Conservation (phyloP, 257 asterid genomes). For the Nicotiana otophora region DNA sequence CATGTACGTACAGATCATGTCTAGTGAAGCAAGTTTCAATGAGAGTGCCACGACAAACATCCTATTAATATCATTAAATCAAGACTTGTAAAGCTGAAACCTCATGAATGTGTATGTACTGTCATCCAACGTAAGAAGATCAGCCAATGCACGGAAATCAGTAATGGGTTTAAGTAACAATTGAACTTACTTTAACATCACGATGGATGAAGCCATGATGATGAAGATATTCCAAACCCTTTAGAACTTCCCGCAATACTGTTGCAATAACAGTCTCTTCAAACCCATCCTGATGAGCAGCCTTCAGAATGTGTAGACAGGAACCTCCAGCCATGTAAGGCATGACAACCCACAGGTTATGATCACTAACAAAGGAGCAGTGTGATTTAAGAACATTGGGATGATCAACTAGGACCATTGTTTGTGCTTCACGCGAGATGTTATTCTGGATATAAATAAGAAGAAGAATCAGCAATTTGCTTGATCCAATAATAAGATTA, state of each 20-base stretch:
- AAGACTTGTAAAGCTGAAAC: constrained; percentile 1
- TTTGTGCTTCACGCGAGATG: constrained; percentile 91
- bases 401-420: constrained; percentile 92
- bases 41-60: background rate
- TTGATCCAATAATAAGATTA: background rate
- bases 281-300: constrained; percentile 84
- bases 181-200: constrained; percentile 77
- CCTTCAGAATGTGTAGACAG: constrained; percentile 89
- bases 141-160: background rate
- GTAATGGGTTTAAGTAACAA: background rate
- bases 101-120: background rate
- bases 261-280: constrained; percentile 96
- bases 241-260: constrained; percentile 76
- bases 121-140: constrained; percentile 1
- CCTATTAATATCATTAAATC: background rate
- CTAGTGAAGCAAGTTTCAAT: background rate
- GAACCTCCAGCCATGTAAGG: constrained; percentile 99
- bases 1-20: background rate
- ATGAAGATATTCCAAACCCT: constrained; percentile 94
- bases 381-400: constrained; percentile 91
- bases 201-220: constrained; percentile 98
- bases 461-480: constrained; percentile 1
- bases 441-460: constrained; percentile 53
- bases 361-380: constrained; percentile 90
- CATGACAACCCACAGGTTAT: constrained; percentile 94